Evolutionary conservation across 495 filamentous ascomycete genomes (phyloP).

Genomic region (Staphylotrichum tortipilum): DNA sequence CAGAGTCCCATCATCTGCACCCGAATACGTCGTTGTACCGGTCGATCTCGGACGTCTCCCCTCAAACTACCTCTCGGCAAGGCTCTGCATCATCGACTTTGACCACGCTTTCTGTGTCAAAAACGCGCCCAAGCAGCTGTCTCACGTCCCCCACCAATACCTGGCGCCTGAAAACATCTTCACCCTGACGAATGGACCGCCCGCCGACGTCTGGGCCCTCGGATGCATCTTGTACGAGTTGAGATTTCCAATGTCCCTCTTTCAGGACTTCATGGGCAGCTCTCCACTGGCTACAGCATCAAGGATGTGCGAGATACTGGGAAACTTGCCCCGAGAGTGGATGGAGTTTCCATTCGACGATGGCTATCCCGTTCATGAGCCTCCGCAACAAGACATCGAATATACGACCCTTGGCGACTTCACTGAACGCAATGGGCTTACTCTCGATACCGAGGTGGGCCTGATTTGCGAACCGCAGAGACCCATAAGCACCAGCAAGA

Average conservation of each 20-base stretch:
- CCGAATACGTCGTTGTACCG: neutral
- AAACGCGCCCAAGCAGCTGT: neutral
- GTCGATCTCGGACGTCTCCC: neutral
- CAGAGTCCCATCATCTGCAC: neutral
- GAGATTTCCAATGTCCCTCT: neutral
- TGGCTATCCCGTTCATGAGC: neutral
- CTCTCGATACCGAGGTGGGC: neutral
- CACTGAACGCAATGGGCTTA: neutral
- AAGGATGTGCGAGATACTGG: neutral
- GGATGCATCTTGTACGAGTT: neutral
- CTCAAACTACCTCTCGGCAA: neutral
- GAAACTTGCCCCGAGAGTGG: neutral
- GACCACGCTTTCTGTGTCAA: neutral
- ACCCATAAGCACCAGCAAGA: neutral
- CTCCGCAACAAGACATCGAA: slow-evolving; percentile 1
- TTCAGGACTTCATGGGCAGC: neutral
- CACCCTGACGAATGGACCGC: neutral
- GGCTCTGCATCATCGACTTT: slow-evolving; percentile 2
- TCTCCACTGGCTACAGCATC: neutral
- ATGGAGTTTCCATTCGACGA: neutral
- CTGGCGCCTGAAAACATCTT: neutral
- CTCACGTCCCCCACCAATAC: neutral
- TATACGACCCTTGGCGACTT: neutral
- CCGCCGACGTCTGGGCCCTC: neutral
- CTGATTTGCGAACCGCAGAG: neutral